Base-by-base conservation (phyloP, 2,329 filamentous ascomycete species). In the Rhexocercosporidium sp. region DNA sequence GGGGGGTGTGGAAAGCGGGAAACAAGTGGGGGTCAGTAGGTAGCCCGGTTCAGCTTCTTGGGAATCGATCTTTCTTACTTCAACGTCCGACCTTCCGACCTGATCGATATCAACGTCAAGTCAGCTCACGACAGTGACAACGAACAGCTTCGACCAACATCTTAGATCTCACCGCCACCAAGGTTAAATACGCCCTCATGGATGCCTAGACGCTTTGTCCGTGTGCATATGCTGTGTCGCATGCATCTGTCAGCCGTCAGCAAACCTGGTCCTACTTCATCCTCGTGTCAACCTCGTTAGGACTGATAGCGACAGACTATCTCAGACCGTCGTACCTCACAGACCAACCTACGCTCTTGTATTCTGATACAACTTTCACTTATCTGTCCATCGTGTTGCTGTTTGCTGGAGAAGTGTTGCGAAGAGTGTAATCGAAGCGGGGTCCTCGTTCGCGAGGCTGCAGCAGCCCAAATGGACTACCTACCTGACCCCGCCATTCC, bases 401-500 rank as follows among this genome's bases (percentile, higher is more conserved):
- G n/a, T 37, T n/a, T 37, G 9, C 59, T 16, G 11, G 9, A 11
- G 31, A 44, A 34, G 49, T 41, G 20, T 27, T 25, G 27, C 31
- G 8, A 9, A 14, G 18, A 14, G 44, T 37, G 20, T 9, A 18
- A 11, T 25, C 41, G 18, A 18, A 4, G n/a, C 41, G 22, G 14
- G n/a, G 20, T 62, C 54, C 64, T 65, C 59, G 57, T 22, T 57
- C 39, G 61, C 25, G 37, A 66, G 66, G 70, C 66, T 59, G 56
- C 22, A 49, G 44, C 39, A 29, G 56, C 31, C 31, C 27, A 34
- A 18, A 75, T 75, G 73, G 68, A 72, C 53, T 62, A 59, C 56
- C 68, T 74, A 22, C 70, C 70, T 25, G 72, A 74, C 29, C 70
- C 73, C 3, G 73, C 73, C 34, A 47, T 74, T 14, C 71, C 73